A percentile compares a stretch with the other conserved stretches of the same genome.
These are phyloP conservation scores for Beauveria sp. DNA, from an alignment of 2,329 filamentous ascomycete genomes.

Conservation along the genomic window DNA sequence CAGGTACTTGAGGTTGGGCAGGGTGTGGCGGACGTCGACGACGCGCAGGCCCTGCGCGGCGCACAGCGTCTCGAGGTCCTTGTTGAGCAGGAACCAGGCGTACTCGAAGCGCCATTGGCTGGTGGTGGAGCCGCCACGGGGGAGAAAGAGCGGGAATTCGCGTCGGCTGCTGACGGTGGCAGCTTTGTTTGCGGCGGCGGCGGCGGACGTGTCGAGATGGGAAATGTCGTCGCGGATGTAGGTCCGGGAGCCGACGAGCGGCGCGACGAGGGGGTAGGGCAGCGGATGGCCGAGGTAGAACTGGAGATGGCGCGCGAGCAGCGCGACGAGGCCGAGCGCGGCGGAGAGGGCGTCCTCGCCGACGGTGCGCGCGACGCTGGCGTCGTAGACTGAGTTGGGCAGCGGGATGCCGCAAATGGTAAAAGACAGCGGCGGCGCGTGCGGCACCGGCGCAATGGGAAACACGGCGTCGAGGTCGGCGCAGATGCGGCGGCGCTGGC, in stretches of 20 bases:
- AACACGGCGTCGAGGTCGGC: conserved; percentile 75
- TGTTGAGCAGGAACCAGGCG: conserved; percentile 92
- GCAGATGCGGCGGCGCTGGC: conserved; percentile 83
- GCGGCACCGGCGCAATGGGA: conserved; percentile 59
- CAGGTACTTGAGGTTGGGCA: conserved; percentile 90
- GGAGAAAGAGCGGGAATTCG: conserved; percentile 72
- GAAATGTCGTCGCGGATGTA: conserved; percentile 70
- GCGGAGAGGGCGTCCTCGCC: conserved; percentile 70
- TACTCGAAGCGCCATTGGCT: conserved; percentile 92
- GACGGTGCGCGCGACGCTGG: conserved; percentile 32
- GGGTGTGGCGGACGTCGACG: conserved; percentile 82
- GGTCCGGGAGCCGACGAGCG: conserved; percentile 66
- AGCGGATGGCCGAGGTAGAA: conserved; percentile 73
- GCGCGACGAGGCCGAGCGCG: conserved; percentile 71
- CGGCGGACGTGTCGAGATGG: conserved; percentile 27
- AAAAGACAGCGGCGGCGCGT: conserved; percentile 62
- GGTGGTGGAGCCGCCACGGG: conserved; percentile 50
- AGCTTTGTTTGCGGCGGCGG: neutral
- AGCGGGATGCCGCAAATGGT: conserved; percentile 72
- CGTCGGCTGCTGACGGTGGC: conserved; percentile 32
- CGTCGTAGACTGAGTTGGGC: conserved; percentile 72
- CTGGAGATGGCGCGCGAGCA: conserved; percentile 67
- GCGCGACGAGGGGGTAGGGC: conserved; percentile 64
- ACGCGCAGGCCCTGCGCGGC: conserved; percentile 64
- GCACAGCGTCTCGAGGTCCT: conserved; percentile 72